Conservation (phyloP, 768 basidiomycete species). For the Scleroderma bovista region DNA sequence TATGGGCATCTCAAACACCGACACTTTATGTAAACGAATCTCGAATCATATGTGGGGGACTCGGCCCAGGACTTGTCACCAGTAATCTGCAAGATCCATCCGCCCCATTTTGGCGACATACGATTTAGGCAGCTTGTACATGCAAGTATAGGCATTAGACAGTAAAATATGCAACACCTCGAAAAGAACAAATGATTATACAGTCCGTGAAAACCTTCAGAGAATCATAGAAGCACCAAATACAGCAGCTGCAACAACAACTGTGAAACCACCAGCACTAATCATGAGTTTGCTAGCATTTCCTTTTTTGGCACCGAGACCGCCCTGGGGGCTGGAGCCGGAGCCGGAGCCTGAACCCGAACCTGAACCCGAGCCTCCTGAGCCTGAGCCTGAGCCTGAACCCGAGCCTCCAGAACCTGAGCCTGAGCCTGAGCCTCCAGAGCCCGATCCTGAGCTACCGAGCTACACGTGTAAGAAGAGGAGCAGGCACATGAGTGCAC, state of each 20-base stretch:
- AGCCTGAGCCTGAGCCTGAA: background rate
- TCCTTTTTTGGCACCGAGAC: background rate
- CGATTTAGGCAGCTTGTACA: too few species aligned
- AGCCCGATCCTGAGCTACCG: conserved; percentile 2
- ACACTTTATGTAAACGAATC: too few species aligned
- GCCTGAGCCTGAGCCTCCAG: background rate
- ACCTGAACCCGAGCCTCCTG: background rate
- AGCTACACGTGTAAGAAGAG: conserved; percentile 5
- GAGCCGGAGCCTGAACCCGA: background rate
- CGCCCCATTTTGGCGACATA: too few species aligned
- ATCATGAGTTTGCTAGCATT: conserved; percentile 5
- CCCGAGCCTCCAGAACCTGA: conserved; percentile 3
- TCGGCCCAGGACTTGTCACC: too few species aligned
- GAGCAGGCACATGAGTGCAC: background rate
- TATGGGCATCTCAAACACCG: too few species aligned
- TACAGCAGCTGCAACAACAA: conserved; percentile 8
- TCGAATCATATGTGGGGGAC: too few species aligned
- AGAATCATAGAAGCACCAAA: conserved; percentile 8
- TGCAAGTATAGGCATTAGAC: too few species aligned
- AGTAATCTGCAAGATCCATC: too few species aligned
- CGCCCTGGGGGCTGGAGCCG: background rate
- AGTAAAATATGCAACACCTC: too few species aligned
- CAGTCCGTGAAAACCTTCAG: too few species aligned
- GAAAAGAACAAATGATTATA: too few species aligned
- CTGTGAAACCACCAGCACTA: background rate